Percentiles rank a stretch among this genome's conserved stretches.
These are phyloP conservation scores for Phytophthora pistaciae DNA, from an alignment of 352 stramenopile species.

Conservation along the genomic window DNA sequence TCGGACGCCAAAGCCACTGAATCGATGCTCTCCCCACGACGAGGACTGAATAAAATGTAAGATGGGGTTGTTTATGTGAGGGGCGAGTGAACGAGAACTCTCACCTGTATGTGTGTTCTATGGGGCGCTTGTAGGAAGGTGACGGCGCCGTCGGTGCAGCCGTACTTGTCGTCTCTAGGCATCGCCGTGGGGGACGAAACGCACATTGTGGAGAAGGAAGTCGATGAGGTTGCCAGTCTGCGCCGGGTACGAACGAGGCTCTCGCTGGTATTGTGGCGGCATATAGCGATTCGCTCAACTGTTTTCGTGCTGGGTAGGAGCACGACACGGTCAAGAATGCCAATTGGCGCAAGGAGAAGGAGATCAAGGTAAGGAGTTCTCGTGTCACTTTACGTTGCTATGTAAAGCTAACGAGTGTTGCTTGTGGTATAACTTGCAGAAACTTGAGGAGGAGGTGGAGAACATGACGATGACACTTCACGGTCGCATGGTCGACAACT, in stretches of 20 bases:
- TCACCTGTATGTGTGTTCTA: slow-evolving; percentile 1
- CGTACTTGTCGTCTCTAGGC: slow-evolving; percentile 78
- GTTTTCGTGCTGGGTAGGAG: slow-evolving; percentile 43
- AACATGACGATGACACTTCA: slow-evolving; percentile 80
- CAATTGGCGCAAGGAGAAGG: slow-evolving; percentile 75
- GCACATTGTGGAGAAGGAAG: slow-evolving; percentile 84
- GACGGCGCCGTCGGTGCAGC: slow-evolving; percentile 71
- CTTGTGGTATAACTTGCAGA: slow-evolving; percentile 29
- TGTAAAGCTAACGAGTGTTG: slow-evolving; percentile 1
- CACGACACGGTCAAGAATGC: slow-evolving; percentile 71
- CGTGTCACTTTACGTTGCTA: not conserved
- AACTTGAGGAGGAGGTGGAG: slow-evolving; percentile 81
- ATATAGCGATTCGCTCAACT: not conserved
- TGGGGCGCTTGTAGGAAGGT: slow-evolving; percentile 50
- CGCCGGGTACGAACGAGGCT: slow-evolving; percentile 48
- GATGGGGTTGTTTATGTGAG: not conserved
- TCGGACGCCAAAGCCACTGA: slow-evolving; percentile 52
- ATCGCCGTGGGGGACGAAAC: slow-evolving; percentile 79
- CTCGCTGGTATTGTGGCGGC: not conserved
- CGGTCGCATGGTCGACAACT: slow-evolving; percentile 61
- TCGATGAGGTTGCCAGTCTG: slow-evolving; percentile 76
- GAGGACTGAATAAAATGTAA: slow-evolving; percentile 56
- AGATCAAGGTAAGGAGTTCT: slow-evolving; percentile 57
- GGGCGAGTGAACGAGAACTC: not conserved
- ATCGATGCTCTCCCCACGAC: slow-evolving; percentile 57